Conservation (phyloP, 23 red algal species). For the Chondrus crispus region DNA sequence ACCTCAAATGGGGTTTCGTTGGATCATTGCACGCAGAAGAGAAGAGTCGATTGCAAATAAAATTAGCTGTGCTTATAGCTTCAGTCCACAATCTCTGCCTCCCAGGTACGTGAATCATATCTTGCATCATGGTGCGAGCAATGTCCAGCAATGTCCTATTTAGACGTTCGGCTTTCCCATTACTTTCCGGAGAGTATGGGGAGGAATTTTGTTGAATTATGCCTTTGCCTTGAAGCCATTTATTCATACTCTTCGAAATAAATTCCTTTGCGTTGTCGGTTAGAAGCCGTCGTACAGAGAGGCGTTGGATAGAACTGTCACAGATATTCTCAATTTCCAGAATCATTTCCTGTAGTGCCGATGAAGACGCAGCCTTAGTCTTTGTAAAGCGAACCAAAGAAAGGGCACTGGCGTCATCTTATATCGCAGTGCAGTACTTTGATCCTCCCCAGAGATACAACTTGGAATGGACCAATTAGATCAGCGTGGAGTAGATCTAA, state of each 20-base stretch:
- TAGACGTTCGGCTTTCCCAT: neutral
- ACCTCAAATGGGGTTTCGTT: neutral
- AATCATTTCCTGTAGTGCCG: neutral
- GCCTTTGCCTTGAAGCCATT: neutral
- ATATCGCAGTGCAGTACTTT: neutral
- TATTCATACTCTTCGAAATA: neutral
- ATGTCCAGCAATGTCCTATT: neutral
- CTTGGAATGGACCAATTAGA: neutral
- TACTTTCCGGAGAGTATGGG: neutral
- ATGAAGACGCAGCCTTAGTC: neutral
- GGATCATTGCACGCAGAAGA: neutral
- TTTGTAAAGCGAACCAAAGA: neutral
- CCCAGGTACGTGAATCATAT: neutral
- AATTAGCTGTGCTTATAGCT: neutral
- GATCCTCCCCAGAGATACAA: neutral
- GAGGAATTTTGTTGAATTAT: neutral
- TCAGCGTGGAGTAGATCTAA: neutral
- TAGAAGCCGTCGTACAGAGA: neutral
- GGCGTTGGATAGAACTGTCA: neutral
- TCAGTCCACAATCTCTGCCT: neutral
- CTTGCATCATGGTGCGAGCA: neutral
- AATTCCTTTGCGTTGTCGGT: neutral
- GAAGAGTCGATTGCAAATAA: neutral
- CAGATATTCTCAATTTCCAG: neutral
- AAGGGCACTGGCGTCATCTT: neutral